Conservation (phyloP, 257 asterid species). For the Gynochthodes officinalis region DNA sequence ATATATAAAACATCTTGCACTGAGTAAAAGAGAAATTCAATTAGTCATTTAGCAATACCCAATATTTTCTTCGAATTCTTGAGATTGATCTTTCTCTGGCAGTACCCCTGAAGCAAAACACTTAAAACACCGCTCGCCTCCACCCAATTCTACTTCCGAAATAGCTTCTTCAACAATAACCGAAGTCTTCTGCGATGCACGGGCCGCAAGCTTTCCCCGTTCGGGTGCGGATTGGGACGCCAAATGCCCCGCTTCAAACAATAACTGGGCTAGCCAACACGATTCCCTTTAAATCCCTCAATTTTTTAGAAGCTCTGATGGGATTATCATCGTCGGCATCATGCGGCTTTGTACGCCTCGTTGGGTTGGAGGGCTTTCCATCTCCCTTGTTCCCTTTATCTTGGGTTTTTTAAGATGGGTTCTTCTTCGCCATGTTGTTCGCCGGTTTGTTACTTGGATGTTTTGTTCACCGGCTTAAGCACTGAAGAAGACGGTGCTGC, state of each 20-base stretch:
- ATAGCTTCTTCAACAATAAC: constrained; percentile 39
- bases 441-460: too few species aligned
- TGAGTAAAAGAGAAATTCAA: not conserved
- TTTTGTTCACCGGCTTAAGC: not conserved
- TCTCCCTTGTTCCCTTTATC: not conserved
- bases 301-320: constrained; percentile 15
- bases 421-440: not conserved
- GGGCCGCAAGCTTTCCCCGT: constrained; percentile 37
- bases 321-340: constrained; percentile 26
- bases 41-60: constrained; percentile 32
- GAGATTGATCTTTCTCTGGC: constrained; percentile 36
- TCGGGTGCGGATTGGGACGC: constrained; percentile 19
- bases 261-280: constrained; percentile 54
- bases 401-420: not conserved
- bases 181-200: constrained; percentile 50
- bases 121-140: constrained; percentile 77
- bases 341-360: not conserved
- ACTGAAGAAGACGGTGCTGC: too few species aligned
- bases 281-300: constrained; percentile 30
- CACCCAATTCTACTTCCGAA: constrained; percentile 53
- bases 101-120: constrained; percentile 60
- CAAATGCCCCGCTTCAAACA: constrained; percentile 52
- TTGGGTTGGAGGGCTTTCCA: not conserved
- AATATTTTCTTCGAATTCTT: constrained; percentile 59
- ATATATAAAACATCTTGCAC: not conserved